Base-by-base conservation (phyloP, 768 basidiomycete species). In the Cystofilobasidium capitatum region DNA sequence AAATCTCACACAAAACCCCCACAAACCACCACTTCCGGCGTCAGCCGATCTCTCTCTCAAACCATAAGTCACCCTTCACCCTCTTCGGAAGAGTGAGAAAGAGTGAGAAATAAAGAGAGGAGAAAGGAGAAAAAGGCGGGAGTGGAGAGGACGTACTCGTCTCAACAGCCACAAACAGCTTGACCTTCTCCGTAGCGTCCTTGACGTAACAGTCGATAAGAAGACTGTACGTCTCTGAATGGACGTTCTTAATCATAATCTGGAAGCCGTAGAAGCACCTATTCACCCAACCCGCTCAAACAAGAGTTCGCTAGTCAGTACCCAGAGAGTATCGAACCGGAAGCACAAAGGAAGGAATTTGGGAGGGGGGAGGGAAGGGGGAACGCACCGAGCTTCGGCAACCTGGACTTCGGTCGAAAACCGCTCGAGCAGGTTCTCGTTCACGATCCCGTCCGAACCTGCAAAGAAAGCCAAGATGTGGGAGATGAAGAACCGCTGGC, bases 231-330 rank as follows among this genome's bases (percentile, higher is more conserved):
- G 92, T 93, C 75, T 97, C 92, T 2, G 91, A 92, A 77, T 97
- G 93, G 40, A 97, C 84, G 76, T 97, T 97, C 73, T 96, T 92
- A 85, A 94, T 97, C 92, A 96, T 96, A 73, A 96, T 89, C 76
- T 97, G 92, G 80, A 94, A 96, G 24, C 92, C 92, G 74, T 96
- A 97, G 79, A 97, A 97, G 76, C 89, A 94, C 17, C 49, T 54
- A 31, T 31, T 10, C 9, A 26, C 26, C 5, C 26, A 26, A n/a
- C n/a, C n/a, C n/a, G n/a, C n/a, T n/a, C n/a, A n/a, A n/a, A n/a
- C n/a, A n/a, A n/a, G n/a, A n/a, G n/a, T n/a, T n/a, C n/a, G n/a
- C n/a, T n/a, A n/a, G n/a, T n/a, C n/a, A n/a, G n/a, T n/a, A n/a
- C n/a, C n/a, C n/a, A n/a, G n/a, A n/a, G n/a, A n/a, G n/a, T n/a